phyloP scores from a whole-genome alignment of 306 rosid genomes.

The Casuarina equisetifolia region DNA sequence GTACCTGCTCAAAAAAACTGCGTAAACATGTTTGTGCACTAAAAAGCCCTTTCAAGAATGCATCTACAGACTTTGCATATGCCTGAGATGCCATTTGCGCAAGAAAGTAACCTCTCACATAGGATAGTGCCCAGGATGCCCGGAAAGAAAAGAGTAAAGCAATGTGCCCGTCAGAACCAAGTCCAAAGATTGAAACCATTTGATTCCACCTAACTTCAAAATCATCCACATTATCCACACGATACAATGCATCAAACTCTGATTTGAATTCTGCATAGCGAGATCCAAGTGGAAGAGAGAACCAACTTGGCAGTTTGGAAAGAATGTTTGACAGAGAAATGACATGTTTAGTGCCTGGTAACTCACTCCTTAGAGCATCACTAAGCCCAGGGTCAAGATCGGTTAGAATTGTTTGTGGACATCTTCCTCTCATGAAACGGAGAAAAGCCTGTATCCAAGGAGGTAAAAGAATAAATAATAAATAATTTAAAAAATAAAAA shows the following conservation, averaged over 20 bases:
- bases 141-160: constrained; percentile 61
- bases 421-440: constrained; percentile 86
- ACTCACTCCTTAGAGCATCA: constrained; percentile 66
- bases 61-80: constrained; percentile 63
- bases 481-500: constrained; percentile 13
- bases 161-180: constrained; percentile 68
- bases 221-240: constrained; percentile 70
- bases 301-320: constrained; percentile 77
- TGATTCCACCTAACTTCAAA: constrained; percentile 88
- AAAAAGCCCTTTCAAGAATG: constrained; percentile 68
- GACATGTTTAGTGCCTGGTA: constrained; percentile 74
- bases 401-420: constrained; percentile 80
- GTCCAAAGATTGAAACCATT: constrained; percentile 67
- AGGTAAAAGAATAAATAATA: neutral
- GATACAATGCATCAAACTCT: constrained; percentile 64
- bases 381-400: constrained; percentile 80
- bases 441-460: constrained; percentile 64
- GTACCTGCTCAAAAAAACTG: constrained; percentile 87
- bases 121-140: constrained; percentile 71
- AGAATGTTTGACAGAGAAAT: constrained; percentile 61
- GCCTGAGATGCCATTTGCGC: constrained; percentile 67
- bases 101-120: constrained; percentile 69
- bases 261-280: constrained; percentile 80
- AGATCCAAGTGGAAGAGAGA: constrained; percentile 69
- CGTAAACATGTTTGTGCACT: constrained; percentile 70